Conservation (phyloP, 2,329 filamentous ascomycete genomes). For the Simplicillium aogashimaense region DNA sequence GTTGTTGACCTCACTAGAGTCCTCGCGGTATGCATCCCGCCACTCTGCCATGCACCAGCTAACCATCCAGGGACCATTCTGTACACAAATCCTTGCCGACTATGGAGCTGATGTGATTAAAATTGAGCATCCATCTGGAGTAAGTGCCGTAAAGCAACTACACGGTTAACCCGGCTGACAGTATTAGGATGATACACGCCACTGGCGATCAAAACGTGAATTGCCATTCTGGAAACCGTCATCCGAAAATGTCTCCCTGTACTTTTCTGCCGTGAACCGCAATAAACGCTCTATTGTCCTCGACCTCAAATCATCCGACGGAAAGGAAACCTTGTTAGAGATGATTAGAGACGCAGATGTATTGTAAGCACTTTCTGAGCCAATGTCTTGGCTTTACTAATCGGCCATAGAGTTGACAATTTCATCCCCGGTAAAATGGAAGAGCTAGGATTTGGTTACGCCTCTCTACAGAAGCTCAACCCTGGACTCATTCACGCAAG, state of each 20-base stretch:
- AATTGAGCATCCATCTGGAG: conserved; percentile 9
- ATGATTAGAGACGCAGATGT: not conserved
- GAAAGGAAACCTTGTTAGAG: not conserved
- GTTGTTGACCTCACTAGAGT: conserved; percentile 1
- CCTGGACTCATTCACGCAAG: not conserved
- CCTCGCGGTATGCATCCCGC: not conserved
- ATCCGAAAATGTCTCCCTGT: not conserved
- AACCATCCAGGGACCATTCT: conserved; percentile 8
- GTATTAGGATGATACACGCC: not conserved
- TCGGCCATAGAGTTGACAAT: not conserved
- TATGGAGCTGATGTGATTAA: not conserved
- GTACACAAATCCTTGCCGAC: not conserved
- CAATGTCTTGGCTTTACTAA: no score
- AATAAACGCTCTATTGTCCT: not conserved
- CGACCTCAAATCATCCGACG: not conserved
- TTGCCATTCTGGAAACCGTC: not conserved
- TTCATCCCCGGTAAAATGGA: not conserved
- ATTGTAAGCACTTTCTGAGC: not conserved
- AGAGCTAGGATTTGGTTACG: not conserved
- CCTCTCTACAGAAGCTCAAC: not conserved
- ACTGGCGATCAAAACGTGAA: not conserved
- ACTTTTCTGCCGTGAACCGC: not conserved
- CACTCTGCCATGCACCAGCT: not conserved
- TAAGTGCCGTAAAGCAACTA: not conserved
- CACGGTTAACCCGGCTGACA: not conserved